Evolutionary conservation across 768 basidiomycete species (phyloP).

Genomic region (Hygrophorus pudorinus): DNA sequence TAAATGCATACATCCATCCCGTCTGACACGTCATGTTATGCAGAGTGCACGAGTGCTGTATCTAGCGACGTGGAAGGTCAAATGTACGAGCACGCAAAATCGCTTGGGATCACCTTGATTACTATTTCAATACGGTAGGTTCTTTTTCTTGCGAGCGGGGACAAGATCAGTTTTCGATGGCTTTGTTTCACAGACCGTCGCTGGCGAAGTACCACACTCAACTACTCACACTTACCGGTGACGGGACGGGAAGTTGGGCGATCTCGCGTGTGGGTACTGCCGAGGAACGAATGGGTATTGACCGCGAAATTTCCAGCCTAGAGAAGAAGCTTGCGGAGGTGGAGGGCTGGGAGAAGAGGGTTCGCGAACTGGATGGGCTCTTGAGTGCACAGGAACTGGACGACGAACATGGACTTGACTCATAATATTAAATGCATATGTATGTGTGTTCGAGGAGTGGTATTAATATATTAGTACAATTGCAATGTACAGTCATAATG

Average conservation of each 20-base stretch:
- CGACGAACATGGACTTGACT: too few relatives aligned
- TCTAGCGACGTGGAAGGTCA: slow-evolving; percentile 92
- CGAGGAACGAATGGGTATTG: slow-evolving; percentile 65
- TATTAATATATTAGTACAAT: too few relatives aligned
- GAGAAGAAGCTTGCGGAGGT: slow-evolving; percentile 65
- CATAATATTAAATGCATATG: background rate
- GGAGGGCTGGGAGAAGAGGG: slow-evolving; percentile 57
- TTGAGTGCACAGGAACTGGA: slow-evolving; percentile 33
- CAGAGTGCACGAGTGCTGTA: slow-evolving; percentile 92
- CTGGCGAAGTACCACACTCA: slow-evolving; percentile 85
- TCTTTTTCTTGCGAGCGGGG: background rate
- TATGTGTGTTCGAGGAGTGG: background rate
- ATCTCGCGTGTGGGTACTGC: slow-evolving; percentile 61
- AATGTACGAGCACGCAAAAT: slow-evolving; percentile 92
- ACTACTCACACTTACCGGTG: slow-evolving; percentile 70
- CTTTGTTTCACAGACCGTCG: slow-evolving; percentile 45
- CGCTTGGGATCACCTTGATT: slow-evolving; percentile 82
- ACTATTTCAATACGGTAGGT: slow-evolving; percentile 81
- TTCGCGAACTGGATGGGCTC: slow-evolving; percentile 52
- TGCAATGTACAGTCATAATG: too few relatives aligned
- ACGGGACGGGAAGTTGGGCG: slow-evolving; percentile 61
- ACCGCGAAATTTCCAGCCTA: slow-evolving; percentile 60
- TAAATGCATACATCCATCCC: background rate
- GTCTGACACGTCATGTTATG: background rate
- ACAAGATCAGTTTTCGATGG: background rate